phyloP scores from a whole-genome alignment of 2,329 filamentous ascomycete genomes.

The Botrytis porri region DNA sequence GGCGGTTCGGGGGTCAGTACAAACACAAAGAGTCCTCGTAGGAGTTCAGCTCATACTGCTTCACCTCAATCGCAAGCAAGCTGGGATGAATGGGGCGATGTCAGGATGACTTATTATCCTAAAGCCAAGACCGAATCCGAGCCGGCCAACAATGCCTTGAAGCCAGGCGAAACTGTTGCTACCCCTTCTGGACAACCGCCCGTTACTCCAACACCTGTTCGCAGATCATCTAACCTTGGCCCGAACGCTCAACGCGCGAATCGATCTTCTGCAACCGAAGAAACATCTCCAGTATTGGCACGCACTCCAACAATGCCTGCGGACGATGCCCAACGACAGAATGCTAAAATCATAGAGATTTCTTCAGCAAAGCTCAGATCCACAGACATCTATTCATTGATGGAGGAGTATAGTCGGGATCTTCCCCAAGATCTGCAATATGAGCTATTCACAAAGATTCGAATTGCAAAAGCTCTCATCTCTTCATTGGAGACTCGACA shows the following conservation, averaged over 20 bases:
- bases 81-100: constrained; percentile 78
- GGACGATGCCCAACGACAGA: constrained; percentile 32
- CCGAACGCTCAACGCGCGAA: constrained; percentile 35
- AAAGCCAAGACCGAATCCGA: constrained; percentile 38
- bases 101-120: constrained; percentile 76
- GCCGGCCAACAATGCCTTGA: constrained; percentile 26
- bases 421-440: constrained; percentile 74
- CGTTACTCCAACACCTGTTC: constrained; percentile 37
- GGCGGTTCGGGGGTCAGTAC: constrained; percentile 43
- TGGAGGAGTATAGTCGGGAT: constrained; percentile 56
- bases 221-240: constrained; percentile 38
- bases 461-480: constrained; percentile 77
- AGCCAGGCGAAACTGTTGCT: constrained; percentile 34
- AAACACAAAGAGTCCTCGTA: constrained; percentile 35
- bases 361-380: constrained; percentile 53
- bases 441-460: constrained; percentile 78
- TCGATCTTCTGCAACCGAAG: constrained; percentile 38
- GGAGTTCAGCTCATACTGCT: constrained; percentile 32
- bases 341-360: constrained; percentile 44
- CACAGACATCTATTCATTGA: constrained; percentile 54
- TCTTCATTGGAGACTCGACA: constrained; percentile 65
- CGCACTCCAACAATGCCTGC: constrained; percentile 28
- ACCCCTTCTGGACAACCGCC: constrained; percentile 27
- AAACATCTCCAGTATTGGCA: constrained; percentile 34
- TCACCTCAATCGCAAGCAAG: constrained; percentile 38